Evolutionary conservation across 768 basidiomycete species (phyloP), one percentile per base, ranked within the genome.

Genomic region (Pleurotus tuber-regium): DNA sequence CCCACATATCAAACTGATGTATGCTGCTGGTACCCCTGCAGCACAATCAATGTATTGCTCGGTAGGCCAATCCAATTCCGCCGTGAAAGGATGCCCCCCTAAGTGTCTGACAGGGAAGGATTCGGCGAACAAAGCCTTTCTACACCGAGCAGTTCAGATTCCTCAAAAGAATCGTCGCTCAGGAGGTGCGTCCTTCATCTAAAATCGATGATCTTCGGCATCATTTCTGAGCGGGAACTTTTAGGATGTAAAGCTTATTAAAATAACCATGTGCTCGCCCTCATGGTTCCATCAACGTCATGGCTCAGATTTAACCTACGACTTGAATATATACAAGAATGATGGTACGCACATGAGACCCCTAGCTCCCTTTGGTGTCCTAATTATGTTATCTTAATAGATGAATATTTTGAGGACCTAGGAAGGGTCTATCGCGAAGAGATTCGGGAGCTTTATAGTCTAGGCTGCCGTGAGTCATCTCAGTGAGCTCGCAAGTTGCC

Each of bases 221-320:
- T 30, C 21, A 25, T 56, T 36, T 54, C 26, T 54, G 31, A 52
- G 18, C 16, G n/a, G 23, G 35, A 46, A 39, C 55, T 29, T 19
- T 24, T 46, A 83, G 79, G 84, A 87, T 59, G 79, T 86, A 53
- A 75, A 76, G 60, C 72, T 75, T 59, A 76, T 89, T 64, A 90
- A 92, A 64, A 60, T 89, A 53, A 89, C 84, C 11, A 70, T 87
- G 65, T 84, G 81, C 53, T 80, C 86, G 0, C 87, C 87, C 2
- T 81, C 82, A 29, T 86, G 85, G 83, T 84, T 80, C 63, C 84
- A 86, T 62, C 78, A 86, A 24, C 78, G 81, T 21, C 83, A 84
- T 61, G 86, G 86, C 43, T 74, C 72, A 7, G 79, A 82, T 54
- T 40, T 66, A 40, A 80, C 81, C 4, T 84, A 82, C 59, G 79